Conservation (phyloP, 2,329 filamentous ascomycete species). For the Incumbomyces delicatus region DNA sequence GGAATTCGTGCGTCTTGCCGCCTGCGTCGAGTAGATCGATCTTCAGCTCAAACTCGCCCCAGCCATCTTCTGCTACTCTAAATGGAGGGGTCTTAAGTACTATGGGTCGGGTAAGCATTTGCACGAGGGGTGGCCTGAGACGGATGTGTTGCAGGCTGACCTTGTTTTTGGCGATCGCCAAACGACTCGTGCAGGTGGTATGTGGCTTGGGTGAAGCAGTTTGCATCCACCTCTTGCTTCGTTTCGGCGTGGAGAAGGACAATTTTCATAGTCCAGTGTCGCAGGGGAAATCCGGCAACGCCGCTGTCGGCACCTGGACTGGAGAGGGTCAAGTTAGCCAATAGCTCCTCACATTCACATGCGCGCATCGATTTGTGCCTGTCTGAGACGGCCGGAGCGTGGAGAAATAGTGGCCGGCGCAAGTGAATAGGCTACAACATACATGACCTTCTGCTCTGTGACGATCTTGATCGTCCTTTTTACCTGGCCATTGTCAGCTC, state of each 20-base stretch:
- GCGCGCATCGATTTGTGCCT: no score
- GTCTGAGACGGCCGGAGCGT: conserved; percentile 2
- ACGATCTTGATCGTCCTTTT: conserved; percentile 88
- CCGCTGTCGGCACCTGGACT: conserved; percentile 67
- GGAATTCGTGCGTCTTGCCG: conserved; percentile 75
- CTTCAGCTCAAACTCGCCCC: conserved; percentile 96
- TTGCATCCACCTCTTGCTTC: conserved; percentile 78
- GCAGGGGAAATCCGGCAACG: conserved; percentile 82
- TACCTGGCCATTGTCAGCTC: conserved; percentile 37
- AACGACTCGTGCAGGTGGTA: conserved; percentile 95
- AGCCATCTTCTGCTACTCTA: conserved; percentile 83
- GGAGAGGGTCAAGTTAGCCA: conserved; percentile 1
- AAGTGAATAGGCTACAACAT: conserved; percentile 35
- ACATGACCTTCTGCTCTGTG: conserved; percentile 85
- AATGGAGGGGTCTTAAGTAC: conserved; percentile 80
- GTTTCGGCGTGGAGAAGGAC: conserved; percentile 48
- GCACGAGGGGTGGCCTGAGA: conserved; percentile 14
- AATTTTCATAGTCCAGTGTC: conserved; percentile 81
- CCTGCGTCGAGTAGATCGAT: conserved; percentile 67
- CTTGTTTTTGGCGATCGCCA: conserved; percentile 66
- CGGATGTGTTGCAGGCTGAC: conserved; percentile 43
- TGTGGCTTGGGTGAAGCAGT: conserved; percentile 79
- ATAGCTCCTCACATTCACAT: no score
- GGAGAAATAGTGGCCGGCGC: conserved; percentile 15
- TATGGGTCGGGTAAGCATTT: conserved; percentile 26